Base-by-base conservation (phyloP, 1,284 basidiomycete species). In the Taiwanofungus camphoratus region DNA sequence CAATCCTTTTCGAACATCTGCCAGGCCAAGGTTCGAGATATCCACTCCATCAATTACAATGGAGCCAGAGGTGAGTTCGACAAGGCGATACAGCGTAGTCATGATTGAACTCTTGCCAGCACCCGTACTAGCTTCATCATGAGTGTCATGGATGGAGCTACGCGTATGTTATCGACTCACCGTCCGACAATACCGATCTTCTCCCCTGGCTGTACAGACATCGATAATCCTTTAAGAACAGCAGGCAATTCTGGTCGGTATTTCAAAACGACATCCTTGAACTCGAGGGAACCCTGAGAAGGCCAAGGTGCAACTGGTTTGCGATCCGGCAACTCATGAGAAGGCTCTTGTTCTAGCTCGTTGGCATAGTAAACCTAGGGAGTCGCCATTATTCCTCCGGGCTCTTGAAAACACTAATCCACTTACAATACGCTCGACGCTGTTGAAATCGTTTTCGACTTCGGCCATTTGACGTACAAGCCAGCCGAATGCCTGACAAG, bases 371-470 rank as follows among this genome's bases (percentile, higher is more conserved):
- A 76, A 3, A 89, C 50, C 56, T 58, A 34, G 3, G 2, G 7
- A 5, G 4, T 13, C 15, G n/a, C 24, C 16, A 34, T 30, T 18
- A 18, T 22, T 16, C 23, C 23, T 13, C 5, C 5, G 16, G 22
- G 31, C 8, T n/a, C 19, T 24, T 13, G 13, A 35, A n/a, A 33
- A 23, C n/a, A 13, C 4, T 22, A 21, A 15, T 3, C 15, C 27
- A 48, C 52, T 36, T 24, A 59, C 67, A 23, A 92, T 72, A 35
- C 89, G 82, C 63, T 95, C 92, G 4, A 92, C 88, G 19, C 84
- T 82, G 60, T 92, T 92, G 86, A 94, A 92, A 62, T 93, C 79
- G 61, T 94, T 93, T 64, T 94, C 89, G 12, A 92, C 82, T 57
- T 92, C 87, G 3, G 87, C 87, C 39, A 76, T 74, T 60, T 93